phyloP scores from a whole-genome alignment of 2,329 filamentous ascomycete species.

The Metarhizium humberi region DNA sequence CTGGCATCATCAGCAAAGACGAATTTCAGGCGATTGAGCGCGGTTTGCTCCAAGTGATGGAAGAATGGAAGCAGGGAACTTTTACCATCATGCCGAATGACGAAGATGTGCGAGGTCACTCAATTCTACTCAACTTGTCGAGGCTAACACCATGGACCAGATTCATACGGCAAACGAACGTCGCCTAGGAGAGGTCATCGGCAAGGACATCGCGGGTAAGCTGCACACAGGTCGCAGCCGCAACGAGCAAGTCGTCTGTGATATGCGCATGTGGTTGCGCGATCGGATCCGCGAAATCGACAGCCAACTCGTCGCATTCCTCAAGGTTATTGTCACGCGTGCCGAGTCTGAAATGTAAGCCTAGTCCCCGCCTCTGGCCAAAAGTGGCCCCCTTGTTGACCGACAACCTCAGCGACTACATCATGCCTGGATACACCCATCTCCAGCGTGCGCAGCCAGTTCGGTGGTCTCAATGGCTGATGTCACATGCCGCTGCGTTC shows the following conservation, averaged over 20 bases:
- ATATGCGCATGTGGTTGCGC: slow-evolving; percentile 84
- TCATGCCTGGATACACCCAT: slow-evolving; percentile 89
- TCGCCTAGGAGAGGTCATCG: slow-evolving; percentile 72
- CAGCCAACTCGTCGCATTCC: slow-evolving; percentile 54
- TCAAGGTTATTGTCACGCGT: slow-evolving; percentile 58
- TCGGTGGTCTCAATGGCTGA: slow-evolving; percentile 72
- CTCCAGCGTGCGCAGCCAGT: slow-evolving; percentile 74
- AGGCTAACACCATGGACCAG: background rate
- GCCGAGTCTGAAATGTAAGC: slow-evolving; percentile 58
- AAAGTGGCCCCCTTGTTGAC: slow-evolving; percentile 8
- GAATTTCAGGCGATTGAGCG: slow-evolving; percentile 68
- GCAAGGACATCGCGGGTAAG: slow-evolving; percentile 77
- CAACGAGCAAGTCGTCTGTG: slow-evolving; percentile 84
- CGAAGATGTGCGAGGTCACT: slow-evolving; percentile 27
- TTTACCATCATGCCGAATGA: slow-evolving; percentile 45
- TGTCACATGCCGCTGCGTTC: slow-evolving; percentile 67
- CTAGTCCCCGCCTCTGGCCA: background rate
- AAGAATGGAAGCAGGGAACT: slow-evolving; percentile 41
- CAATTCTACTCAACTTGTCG: background rate
- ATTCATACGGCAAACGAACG: slow-evolving; percentile 67
- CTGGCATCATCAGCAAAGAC: slow-evolving; percentile 60
- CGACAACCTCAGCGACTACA: slow-evolving; percentile 34
- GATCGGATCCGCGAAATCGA: slow-evolving; percentile 66
- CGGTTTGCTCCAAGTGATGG: slow-evolving; percentile 51
- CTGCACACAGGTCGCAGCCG: slow-evolving; percentile 80